Base-by-base conservation (phyloP, 129 eudicot genomes). In the Centrapalus pauciflorus region DNA sequence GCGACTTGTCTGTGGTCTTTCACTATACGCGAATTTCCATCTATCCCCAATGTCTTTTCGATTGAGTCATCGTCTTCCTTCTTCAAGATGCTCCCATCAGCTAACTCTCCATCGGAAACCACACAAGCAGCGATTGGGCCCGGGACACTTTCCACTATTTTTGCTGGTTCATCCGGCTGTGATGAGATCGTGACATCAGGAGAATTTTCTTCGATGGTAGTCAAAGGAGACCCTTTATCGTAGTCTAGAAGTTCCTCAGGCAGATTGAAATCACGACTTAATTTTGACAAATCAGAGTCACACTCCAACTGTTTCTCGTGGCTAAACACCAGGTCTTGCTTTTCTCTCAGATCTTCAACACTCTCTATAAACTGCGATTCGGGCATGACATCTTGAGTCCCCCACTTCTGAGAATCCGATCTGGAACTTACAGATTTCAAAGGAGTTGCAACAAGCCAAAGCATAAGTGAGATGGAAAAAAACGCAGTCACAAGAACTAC, bases 361-460 rank as follows among this genome's bases (percentile, higher is more conserved):
- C 17, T 66, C 55, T 37, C 75, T 27, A 55, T 61, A 62, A 72
- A 35, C 11, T 61, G 66, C 33, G 75, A 25, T 52, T 79, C 80
- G 0, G 77, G 57, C 48, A 55, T 57, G 7, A 27, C 64, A 24
- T 73, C 43, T 21, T 77, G 82, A 84, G 79, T 67, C 25, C 59
- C 81, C 82, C 78, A 68, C 25, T 56, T 81, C 73, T 71, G 81
- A 35, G 73, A 50, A 62, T 82, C 84, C 30, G 69, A 41, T 46
- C 73, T 59, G 13, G 70, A 64, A 72, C 74, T 82, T 51, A 75
- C 83, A 16, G 93, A 84, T 73, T 81, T 89, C 61, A 94, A 78
- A 17, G 97, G 99, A 43, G 90, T 89, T 9, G 75, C 88, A 66
- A 83, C 88, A 29, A 94, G 75, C 90, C 84, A 82, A 66, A 89